Conservation (phyloP, 1,139 yeast genomes). For the Hemisphaericaspora xylofermentans region DNA sequence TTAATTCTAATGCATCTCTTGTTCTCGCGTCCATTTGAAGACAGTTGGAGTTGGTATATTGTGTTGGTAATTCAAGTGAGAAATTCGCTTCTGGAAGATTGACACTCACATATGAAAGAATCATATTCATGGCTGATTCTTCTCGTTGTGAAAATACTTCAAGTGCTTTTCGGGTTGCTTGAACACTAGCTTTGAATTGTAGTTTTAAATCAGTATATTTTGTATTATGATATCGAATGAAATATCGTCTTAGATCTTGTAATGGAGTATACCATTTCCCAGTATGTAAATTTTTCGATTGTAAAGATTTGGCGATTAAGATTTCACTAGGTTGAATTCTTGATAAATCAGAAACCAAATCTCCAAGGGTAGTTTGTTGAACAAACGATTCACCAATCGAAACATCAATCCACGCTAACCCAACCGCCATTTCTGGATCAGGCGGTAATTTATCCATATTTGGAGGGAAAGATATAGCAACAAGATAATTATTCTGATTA, state of each 20-base stretch:
- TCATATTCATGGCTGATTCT: slow-evolving; percentile 46
- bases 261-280: slow-evolving; percentile 61
- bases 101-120: slow-evolving; percentile 38
- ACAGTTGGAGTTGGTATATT: slow-evolving; percentile 44
- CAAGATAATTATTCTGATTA: slow-evolving; percentile 66
- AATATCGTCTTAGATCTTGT: slow-evolving; percentile 60
- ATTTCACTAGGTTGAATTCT: slow-evolving; percentile 71
- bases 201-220: slow-evolving; percentile 31
- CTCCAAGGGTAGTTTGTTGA: slow-evolving; percentile 56
- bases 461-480: slow-evolving; percentile 62
- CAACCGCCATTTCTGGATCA: slow-evolving; percentile 53
- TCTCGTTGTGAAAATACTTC: slow-evolving; percentile 52
- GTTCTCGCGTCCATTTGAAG: slow-evolving; percentile 86
- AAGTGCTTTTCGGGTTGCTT: slow-evolving; percentile 55
- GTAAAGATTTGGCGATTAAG: slow-evolving; percentile 42
- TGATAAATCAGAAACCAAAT: slow-evolving; percentile 59
- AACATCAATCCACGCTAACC: slow-evolving; percentile 86
- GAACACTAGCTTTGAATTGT: slow-evolving; percentile 45
- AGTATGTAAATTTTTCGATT: slow-evolving; percentile 29
- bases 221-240: slow-evolving; percentile 52
- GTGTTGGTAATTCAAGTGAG: slow-evolving; percentile 36
- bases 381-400: slow-evolving; percentile 78
- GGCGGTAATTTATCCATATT: slow-evolving; percentile 41
- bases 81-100: slow-evolving; percentile 43
- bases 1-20: slow-evolving; percentile 75